A percentile compares a stretch with the other conserved stretches of the same genome.
Conservation (phyloP, 2,329 filamentous ascomycete species). For the Aspergillus awamori region DNA sequence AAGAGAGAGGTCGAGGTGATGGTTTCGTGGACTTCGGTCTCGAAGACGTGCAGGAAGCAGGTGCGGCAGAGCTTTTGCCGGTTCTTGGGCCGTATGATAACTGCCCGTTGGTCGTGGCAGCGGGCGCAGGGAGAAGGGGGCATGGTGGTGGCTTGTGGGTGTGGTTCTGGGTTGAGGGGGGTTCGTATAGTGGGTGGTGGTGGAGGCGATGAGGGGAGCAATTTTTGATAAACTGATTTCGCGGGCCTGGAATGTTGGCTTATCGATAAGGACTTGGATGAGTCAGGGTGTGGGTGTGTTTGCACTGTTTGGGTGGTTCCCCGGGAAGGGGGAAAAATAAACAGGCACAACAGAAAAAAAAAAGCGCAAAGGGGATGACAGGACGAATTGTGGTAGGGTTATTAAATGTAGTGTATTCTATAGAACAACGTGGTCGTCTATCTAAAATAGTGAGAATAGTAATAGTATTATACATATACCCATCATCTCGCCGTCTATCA, state of each 20-base stretch:
- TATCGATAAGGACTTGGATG: constrained; percentile 17
- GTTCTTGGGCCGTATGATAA: constrained; percentile 94
- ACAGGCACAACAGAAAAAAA: not conserved
- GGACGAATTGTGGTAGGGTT: not conserved
- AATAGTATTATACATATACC: constrained; percentile 1
- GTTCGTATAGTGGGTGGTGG: not conserved
- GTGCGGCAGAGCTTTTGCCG: constrained; percentile 87
- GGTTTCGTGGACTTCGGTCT: constrained; percentile 91
- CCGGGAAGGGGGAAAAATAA: not conserved
- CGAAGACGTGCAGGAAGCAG: constrained; percentile 87
- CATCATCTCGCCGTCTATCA: not conserved
- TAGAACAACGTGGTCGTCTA: not conserved
- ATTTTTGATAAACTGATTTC: not conserved
- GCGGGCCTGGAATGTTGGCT: not conserved
- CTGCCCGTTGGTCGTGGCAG: constrained; percentile 75
- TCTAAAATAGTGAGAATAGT: not conserved
- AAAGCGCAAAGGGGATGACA: too few species aligned
- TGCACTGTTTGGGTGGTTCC: constrained; percentile 19
- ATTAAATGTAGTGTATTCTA: constrained; percentile 2
- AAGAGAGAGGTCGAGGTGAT: constrained; percentile 84
- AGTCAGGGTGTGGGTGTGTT: constrained; percentile 16
- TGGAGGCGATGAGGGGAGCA: constrained; percentile 5
- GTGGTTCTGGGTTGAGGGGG: constrained; percentile 3
- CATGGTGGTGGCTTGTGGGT: constrained; percentile 56
- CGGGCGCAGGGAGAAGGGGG: constrained; percentile 73